Evolutionary conservation across 257 asterid genomes (phyloP).

Genomic region (Cruciata laevipes): DNA sequence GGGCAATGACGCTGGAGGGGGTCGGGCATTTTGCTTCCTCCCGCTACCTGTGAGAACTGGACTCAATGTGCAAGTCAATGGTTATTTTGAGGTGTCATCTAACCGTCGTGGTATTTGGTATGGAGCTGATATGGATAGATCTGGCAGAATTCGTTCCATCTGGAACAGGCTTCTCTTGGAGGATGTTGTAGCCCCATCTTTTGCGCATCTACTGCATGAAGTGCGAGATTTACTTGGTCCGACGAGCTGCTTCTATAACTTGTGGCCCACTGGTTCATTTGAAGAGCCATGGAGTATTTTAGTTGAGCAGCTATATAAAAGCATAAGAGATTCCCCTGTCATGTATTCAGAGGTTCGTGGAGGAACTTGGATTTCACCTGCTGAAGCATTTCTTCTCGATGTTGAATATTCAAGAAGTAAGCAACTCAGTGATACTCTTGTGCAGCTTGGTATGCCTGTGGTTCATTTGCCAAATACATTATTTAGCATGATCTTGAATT

Average conservation of each 20-base stretch:
- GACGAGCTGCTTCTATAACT: slow-evolving; percentile 53
- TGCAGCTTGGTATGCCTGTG: slow-evolving; percentile 83
- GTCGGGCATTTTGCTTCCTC: slow-evolving; percentile 93
- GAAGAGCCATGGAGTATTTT: slow-evolving; percentile 90
- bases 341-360: slow-evolving; percentile 58
- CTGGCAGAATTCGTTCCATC: slow-evolving; percentile 88
- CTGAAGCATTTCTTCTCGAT: slow-evolving; percentile 69
- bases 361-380: slow-evolving; percentile 82
- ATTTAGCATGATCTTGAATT: slow-evolving; percentile 58
- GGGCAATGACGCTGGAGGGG: slow-evolving; percentile 57
- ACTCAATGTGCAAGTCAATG: slow-evolving; percentile 67
- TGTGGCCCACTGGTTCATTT: slow-evolving; percentile 89
- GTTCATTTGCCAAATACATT: slow-evolving; percentile 66
- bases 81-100: slow-evolving; percentile 93
- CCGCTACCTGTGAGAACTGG: slow-evolving; percentile 97
- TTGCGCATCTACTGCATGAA: slow-evolving; percentile 54
- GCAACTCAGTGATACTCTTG: slow-evolving; percentile 60
- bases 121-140: slow-evolving; percentile 97
- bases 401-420: slow-evolving; percentile 48
- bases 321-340: slow-evolving; percentile 55
- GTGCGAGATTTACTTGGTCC: slow-evolving; percentile 54
- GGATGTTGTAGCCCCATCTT: slow-evolving; percentile 84
- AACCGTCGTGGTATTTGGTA: slow-evolving; percentile 99
- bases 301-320: slow-evolving; percentile 59
- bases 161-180: slow-evolving; percentile 96